phyloP scores from a whole-genome alignment of 2,329 filamentous ascomycete genomes.

The Rhynchosporium agropyri region DNA sequence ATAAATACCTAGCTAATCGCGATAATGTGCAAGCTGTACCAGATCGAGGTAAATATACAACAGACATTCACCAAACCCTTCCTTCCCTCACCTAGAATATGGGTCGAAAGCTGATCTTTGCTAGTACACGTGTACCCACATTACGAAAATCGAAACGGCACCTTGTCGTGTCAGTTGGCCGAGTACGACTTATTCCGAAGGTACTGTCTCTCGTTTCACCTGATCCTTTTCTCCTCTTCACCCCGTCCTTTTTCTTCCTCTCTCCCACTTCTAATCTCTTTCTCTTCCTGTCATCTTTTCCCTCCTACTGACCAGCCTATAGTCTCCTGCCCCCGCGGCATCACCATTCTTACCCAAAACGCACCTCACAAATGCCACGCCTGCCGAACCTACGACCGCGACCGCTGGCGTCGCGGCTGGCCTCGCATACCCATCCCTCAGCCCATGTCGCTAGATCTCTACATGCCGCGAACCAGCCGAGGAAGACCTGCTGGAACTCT shows the following conservation, averaged over 20 bases:
- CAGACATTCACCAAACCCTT: background rate
- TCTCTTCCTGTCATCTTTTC: background rate
- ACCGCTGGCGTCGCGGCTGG: conserved; percentile 16
- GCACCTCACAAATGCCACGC: conserved; percentile 8
- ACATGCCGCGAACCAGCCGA: background rate
- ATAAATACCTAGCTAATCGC: background rate
- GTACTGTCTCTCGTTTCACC: no score
- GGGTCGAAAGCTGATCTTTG: background rate
- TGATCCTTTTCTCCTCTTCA: no score
- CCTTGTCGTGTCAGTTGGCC: background rate
- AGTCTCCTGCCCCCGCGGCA: background rate
- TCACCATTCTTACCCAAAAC: background rate
- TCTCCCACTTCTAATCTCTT: background rate
- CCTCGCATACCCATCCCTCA: background rate
- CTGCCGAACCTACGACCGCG: conserved; percentile 16
- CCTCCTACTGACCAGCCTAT: background rate
- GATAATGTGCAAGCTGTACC: conserved; percentile 5
- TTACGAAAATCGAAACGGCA: background rate
- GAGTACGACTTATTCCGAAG: background rate
- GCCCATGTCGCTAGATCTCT: background rate
- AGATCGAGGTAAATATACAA: conserved; percentile 1
- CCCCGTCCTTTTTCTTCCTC: background rate
- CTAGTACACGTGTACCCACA: conserved; percentile 10
- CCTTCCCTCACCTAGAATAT: background rate
- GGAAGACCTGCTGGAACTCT: background rate